phyloP scores from a whole-genome alignment of 2,329 filamentous ascomycete genomes.

The Arthrobotrys pseudoclavata region DNA sequence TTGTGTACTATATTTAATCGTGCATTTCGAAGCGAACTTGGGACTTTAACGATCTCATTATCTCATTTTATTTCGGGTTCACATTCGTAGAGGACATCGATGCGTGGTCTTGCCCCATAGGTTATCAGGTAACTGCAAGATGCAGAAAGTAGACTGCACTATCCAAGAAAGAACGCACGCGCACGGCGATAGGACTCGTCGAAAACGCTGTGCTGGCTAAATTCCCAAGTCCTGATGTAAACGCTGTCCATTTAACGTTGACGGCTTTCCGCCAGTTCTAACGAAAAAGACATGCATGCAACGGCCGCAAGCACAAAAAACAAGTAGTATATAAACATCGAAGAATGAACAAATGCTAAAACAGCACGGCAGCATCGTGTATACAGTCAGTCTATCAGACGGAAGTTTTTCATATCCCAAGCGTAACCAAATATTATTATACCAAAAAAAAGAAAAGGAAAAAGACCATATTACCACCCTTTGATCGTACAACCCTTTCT shows the following conservation, averaged over 20 bases:
- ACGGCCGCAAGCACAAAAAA: background rate
- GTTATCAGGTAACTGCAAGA: background rate
- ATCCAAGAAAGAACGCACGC: background rate
- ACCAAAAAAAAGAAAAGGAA: background rate
- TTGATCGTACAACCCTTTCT: slow-evolving; percentile 43
- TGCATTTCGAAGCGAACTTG: slow-evolving; percentile 12
- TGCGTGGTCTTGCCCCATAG: background rate
- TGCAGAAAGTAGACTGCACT: background rate
- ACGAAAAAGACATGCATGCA: background rate
- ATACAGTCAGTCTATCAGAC: slow-evolving; percentile 29
- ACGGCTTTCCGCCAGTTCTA: slow-evolving; percentile 1
- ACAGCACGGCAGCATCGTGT: slow-evolving; percentile 13
- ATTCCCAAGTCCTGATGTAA: slow-evolving; percentile 15
- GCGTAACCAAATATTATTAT: slow-evolving; percentile 10
- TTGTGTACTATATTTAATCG: slow-evolving; percentile 19
- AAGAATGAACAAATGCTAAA: background rate
- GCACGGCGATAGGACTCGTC: background rate
- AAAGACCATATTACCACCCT: slow-evolving; percentile 15
- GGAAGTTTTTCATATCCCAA: slow-evolving; percentile 8
- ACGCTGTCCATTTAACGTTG: slow-evolving; percentile 10
- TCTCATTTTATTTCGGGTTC: background rate
- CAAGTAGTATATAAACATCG: slow-evolving; percentile 15
- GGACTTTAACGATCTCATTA: background rate
- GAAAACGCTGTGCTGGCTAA: slow-evolving; percentile 19
- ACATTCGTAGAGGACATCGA: too few relatives aligned